Conservation (phyloP, 306 rosid genomes). For the Gastrolobium villosum region DNA sequence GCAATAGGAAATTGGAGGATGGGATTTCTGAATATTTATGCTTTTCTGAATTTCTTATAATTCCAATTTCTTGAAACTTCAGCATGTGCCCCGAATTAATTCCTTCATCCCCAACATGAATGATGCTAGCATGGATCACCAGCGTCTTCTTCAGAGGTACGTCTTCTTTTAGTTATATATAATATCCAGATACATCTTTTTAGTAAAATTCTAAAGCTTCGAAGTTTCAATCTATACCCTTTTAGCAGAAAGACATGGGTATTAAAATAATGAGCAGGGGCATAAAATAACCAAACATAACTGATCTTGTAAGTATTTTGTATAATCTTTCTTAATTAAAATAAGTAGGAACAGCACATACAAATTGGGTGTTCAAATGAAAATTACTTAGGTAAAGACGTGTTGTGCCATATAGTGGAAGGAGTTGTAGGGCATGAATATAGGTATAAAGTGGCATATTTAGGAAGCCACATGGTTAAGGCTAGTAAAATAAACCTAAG, state of each 20-base stretch:
- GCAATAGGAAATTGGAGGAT: not conserved
- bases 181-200: not conserved
- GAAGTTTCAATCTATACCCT: not conserved
- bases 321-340: not conserved
- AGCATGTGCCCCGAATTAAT: constrained; percentile 83
- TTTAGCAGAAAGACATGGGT: not conserved
- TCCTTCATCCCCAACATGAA: constrained; percentile 67
- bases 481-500: not conserved
- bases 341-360: not conserved
- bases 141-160: constrained; percentile 80
- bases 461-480: not conserved
- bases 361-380: constrained; percentile 10
- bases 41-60: not conserved
- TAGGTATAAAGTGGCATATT: not conserved
- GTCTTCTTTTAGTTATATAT: not conserved
- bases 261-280: not conserved
- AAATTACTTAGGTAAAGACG: not conserved
- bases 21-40: not conserved
- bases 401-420: not conserved
- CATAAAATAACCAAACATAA: not conserved
- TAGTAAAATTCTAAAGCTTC: not conserved
- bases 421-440: not conserved
- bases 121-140: constrained; percentile 77
- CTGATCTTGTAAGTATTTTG: constrained; percentile 2
- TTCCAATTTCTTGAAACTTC: constrained; percentile 48